Base-by-base conservation (phyloP, 306 rosid species). In the Trifolium pratense region DNA sequence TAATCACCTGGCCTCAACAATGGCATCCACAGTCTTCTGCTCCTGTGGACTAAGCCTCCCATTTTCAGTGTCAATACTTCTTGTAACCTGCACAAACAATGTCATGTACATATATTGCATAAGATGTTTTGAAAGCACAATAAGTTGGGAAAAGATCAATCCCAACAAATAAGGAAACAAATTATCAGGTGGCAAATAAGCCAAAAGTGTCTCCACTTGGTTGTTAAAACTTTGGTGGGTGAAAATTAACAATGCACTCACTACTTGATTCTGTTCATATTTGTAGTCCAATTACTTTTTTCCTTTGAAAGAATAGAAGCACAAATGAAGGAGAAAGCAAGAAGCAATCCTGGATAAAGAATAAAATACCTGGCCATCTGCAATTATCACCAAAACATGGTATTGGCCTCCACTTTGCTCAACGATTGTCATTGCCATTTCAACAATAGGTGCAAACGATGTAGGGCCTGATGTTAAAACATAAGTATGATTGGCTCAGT, bases 381-480 rank as follows among this genome's bases (percentile, higher is more conserved):
- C 98, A 81, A 93, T 78, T 77, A 84, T 84, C 65, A 84, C 83
- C 79, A 84, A 77, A 73, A 84, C 87, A 80, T 84, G 87, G 78
- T 91, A 91, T 55, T 93, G 98, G 58, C 98, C 96, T 60, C 84
- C 89, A 73, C 97, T 93, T 84, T 93, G 90, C 89, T 82, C 92
- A 53, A 93, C 98, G 6, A 93, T 93, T 43, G 97, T 89, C 93
- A 86, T 86, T 75, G 97, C 98, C 98, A 86, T 91, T 87, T 89
- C 98, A 84, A 93, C 66, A 40, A 91, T 48, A 16, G 98, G 98
- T 70, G 97, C 96, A 83, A 93, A 93, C 51, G 98, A 93, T 42
- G 97, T 93, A 43, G 98, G 98, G 48, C 98, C 98, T 93, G 87
- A 52, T 55, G 82, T 74, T 76, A 75, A 64, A 42, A 62, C 51